A percentile compares a stretch with the other conserved stretches of the same genome.
These are phyloP conservation scores for Fusarium xyrophilum DNA, from an alignment of 2,329 filamentous ascomycete species.

Conservation along the genomic window DNA sequence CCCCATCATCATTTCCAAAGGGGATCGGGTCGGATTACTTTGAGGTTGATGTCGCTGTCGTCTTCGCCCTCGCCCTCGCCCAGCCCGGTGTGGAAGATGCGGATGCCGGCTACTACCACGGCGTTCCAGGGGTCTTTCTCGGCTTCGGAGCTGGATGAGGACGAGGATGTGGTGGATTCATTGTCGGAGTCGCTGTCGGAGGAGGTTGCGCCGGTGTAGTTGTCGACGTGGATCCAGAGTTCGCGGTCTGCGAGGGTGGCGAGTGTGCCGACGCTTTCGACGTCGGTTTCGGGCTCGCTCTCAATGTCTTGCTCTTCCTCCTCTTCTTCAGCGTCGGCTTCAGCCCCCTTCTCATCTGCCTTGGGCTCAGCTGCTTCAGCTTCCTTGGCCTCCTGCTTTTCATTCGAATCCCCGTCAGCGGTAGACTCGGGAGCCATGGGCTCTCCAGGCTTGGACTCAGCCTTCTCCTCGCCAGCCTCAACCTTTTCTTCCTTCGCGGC, in stretches of 20 bases:
- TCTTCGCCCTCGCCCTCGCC: constrained; percentile 42
- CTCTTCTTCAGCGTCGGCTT: not conserved
- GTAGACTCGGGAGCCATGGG: constrained; percentile 34
- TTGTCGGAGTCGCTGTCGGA: constrained; percentile 9
- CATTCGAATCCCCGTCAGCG: constrained; percentile 3
- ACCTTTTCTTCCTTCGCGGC: not conserved
- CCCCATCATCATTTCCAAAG: constrained; percentile 40
- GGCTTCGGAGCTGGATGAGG: constrained; percentile 62
- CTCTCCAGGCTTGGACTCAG: constrained; percentile 10
- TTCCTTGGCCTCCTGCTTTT: constrained; percentile 3
- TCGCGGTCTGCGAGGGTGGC: constrained; percentile 52
- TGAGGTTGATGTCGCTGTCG: constrained; percentile 48
- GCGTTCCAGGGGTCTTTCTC: constrained; percentile 69
- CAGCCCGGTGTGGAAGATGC: constrained; percentile 63
- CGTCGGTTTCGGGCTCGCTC: constrained; percentile 35
- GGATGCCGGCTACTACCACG: constrained; percentile 65
- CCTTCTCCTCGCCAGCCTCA: constrained; percentile 1
- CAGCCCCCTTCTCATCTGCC: not conserved
- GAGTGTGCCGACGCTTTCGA: constrained; percentile 45
- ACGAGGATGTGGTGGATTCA: not conserved
- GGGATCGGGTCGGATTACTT: constrained; percentile 51
- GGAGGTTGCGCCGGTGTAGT: constrained; percentile 10
- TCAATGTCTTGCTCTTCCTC: not conserved
- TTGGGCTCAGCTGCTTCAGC: not conserved
- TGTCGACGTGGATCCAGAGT: constrained; percentile 45